Percentiles rank a stretch among this genome's conserved stretches.
These are phyloP conservation scores for Henckelia pumila DNA, from an alignment of 257 asterid genomes.

Conservation along the genomic window DNA sequence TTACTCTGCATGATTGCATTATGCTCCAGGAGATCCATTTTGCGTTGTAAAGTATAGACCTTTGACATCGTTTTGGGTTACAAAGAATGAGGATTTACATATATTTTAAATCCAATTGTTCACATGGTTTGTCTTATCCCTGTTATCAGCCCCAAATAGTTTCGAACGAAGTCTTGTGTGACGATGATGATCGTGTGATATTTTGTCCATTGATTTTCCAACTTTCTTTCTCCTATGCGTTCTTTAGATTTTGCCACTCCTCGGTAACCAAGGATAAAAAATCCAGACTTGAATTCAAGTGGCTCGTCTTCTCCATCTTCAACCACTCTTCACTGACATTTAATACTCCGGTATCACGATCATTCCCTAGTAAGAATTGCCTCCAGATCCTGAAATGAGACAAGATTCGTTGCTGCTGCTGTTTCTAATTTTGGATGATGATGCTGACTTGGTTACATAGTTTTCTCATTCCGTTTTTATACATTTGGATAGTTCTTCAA, in stretches of 20 bases:
- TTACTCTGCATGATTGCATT: background rate
- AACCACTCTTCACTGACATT: background rate
- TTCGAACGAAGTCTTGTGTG: background rate
- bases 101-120: background rate
- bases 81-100: too few relatives aligned
- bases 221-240: background rate
- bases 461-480: background rate
- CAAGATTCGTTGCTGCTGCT: too few relatives aligned
- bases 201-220: background rate
- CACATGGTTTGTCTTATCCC: background rate
- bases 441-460: background rate
- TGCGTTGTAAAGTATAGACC: background rate
- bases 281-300: background rate
- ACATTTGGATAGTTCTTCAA: background rate
- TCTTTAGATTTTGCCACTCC: background rate
- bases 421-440: background rate
- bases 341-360: background rate
- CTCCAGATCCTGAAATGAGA: too few relatives aligned
- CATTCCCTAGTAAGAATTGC: background rate
- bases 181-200: background rate
- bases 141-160: background rate
- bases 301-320: background rate
- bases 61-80: background rate
- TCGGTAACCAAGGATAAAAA: background rate
- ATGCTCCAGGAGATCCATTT: background rate